These are phyloP conservation scores for Taiozyma onychis DNA, from an alignment of 1,139 yeast genomes.

Conservation along the genomic window DNA sequence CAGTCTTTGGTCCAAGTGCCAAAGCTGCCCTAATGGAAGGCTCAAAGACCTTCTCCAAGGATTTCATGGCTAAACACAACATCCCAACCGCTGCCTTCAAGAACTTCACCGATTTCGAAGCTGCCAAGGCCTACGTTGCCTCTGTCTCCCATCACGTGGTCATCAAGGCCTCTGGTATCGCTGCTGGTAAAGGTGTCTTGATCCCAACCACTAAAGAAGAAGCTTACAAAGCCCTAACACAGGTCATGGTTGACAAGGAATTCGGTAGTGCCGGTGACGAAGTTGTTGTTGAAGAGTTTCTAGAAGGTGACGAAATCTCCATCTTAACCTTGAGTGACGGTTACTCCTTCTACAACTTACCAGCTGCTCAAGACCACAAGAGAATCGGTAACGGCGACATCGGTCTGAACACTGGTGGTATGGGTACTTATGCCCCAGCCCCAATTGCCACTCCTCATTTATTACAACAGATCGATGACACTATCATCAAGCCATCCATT, in stretches of 20 bases:
- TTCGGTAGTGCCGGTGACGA: slow-evolving; percentile 96
- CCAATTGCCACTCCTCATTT: slow-evolving; percentile 85
- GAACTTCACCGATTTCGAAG: slow-evolving; percentile 71
- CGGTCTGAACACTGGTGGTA: slow-evolving; percentile 97
- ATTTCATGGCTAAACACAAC: slow-evolving; percentile 84
- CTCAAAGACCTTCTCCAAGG: slow-evolving; percentile 90
- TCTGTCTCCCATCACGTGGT: slow-evolving; percentile 73
- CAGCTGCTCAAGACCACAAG: slow-evolving; percentile 98
- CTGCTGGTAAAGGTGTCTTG: slow-evolving; percentile 98
- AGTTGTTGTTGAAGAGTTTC: slow-evolving; percentile 91
- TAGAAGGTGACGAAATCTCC: slow-evolving; percentile 96
- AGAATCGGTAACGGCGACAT: slow-evolving; percentile 89
- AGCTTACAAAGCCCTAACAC: slow-evolving; percentile 77
- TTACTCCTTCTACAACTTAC: slow-evolving; percentile 82
- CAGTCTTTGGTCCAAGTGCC: slow-evolving; percentile 92
- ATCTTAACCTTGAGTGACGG: slow-evolving; percentile 93
- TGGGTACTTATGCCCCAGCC: slow-evolving; percentile 99
- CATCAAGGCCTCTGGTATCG: slow-evolving; percentile 95
- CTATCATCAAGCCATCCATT: slow-evolving; percentile 83
- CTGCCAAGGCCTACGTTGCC: slow-evolving; percentile 67
- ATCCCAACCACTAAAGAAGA: slow-evolving; percentile 83
- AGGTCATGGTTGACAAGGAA: slow-evolving; percentile 83
- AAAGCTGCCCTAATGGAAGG: slow-evolving; percentile 96
- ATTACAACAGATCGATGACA: slow-evolving; percentile 60
- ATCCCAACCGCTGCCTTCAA: slow-evolving; percentile 93